Conservation (phyloP, 208 protist species). For the Blastocrithidia nonstop region DNA sequence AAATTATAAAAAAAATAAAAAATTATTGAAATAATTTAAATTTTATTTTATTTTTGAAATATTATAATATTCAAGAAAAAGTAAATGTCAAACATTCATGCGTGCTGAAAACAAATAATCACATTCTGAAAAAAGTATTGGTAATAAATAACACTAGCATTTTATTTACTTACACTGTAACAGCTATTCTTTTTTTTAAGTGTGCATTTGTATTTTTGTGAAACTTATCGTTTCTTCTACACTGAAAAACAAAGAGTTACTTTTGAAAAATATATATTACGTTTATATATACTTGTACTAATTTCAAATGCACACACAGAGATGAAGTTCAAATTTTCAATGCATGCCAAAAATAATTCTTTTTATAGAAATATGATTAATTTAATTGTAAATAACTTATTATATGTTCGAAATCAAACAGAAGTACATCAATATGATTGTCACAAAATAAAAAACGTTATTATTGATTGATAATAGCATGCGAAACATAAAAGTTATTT, state of each 20-base stretch:
- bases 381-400: neutral
- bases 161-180: too few species aligned
- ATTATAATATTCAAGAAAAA: neutral
- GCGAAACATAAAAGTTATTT: too few species aligned
- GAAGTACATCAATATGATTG: too few species aligned
- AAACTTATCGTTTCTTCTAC: neutral
- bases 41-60: neutral
- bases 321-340: neutral
- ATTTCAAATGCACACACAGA: neutral
- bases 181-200: too few species aligned
- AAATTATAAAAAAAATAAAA: conserved; percentile 7
- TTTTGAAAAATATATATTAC: neutral
- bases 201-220: too few species aligned
- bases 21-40: neutral
- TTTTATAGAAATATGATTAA: neutral
- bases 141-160: too few species aligned
- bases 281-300: neutral
- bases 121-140: too few species aligned
- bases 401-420: conserved; percentile 1
- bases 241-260: neutral
- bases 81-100: too few species aligned
- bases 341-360: neutral
- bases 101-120: too few species aligned
- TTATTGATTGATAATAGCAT: too few species aligned
- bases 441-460: too few species aligned